Conservation (phyloP, 2,329 filamentous ascomycete species). For the Cladosporium oxysporum region DNA sequence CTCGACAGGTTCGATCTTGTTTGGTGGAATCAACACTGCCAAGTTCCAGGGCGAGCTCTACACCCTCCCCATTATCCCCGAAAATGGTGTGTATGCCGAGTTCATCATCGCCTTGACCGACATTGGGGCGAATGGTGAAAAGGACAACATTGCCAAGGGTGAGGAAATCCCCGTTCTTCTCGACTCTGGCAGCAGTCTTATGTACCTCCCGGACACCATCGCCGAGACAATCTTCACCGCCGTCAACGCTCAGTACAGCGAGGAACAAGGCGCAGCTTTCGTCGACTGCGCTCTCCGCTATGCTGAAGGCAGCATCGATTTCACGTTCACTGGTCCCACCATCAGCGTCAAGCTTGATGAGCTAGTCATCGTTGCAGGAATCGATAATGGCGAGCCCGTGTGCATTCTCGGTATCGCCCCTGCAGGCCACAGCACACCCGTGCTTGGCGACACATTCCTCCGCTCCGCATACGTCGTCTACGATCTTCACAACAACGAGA, state of each 20-base stretch:
- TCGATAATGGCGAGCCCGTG: slow-evolving; percentile 41
- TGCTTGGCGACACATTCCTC: slow-evolving; percentile 64
- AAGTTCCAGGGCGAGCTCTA: slow-evolving; percentile 69
- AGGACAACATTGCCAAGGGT: slow-evolving; percentile 46
- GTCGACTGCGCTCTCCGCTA: slow-evolving; percentile 56
- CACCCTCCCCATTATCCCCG: slow-evolving; percentile 58
- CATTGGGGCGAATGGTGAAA: slow-evolving; percentile 46
- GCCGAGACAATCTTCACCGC: slow-evolving; percentile 46
- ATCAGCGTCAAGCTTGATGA: slow-evolving; percentile 59
- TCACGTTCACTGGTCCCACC: slow-evolving; percentile 57
- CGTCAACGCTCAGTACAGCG: slow-evolving; percentile 46
- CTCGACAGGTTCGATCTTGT: slow-evolving; percentile 70
- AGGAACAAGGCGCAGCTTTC: slow-evolving; percentile 48
- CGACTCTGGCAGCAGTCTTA: slow-evolving; percentile 74
- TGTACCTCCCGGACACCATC: slow-evolving; percentile 66
- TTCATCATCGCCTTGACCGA: slow-evolving; percentile 55
- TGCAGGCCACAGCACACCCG: slow-evolving; percentile 48
- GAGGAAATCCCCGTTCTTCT: slow-evolving; percentile 61
- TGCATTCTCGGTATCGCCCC: slow-evolving; percentile 57
- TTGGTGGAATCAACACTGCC: slow-evolving; percentile 76
- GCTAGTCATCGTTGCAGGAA: slow-evolving; percentile 55
- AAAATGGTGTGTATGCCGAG: slow-evolving; percentile 52
- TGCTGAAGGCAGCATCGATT: slow-evolving; percentile 53
- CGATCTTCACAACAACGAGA: slow-evolving; percentile 61
- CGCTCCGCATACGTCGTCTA: slow-evolving; percentile 65